Conservation (phyloP, 139 green algal species). For the Pseudopediastrum boryanum region DNA sequence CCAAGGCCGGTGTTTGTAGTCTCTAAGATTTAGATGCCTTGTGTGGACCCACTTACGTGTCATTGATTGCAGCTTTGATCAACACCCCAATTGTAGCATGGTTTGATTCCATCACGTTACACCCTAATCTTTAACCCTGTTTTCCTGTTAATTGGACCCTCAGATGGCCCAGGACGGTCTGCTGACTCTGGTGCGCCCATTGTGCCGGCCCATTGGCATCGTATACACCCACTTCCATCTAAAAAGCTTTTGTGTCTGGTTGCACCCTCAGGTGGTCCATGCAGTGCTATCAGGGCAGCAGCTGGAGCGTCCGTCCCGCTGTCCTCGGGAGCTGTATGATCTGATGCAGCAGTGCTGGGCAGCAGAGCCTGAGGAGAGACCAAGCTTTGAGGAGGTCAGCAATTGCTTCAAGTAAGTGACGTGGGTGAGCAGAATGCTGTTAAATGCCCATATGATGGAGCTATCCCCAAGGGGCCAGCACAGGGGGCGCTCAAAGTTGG, state of each 20-base stretch:
- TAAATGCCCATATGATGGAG: neutral
- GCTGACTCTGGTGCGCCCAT: neutral
- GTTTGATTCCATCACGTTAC: neutral
- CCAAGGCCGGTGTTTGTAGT: too few relatives aligned
- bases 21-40: neutral
- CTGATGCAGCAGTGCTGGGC: conserved; percentile 62
- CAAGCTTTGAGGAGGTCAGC: conserved; percentile 37
- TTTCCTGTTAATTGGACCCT: neutral
- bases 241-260: neutral
- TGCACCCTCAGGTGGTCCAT: conserved; percentile 36
- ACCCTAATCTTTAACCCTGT: neutral
- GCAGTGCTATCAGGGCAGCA: conserved; percentile 32
- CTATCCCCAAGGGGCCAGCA: too few relatives aligned
- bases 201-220: neutral
- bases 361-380: conserved; percentile 33
- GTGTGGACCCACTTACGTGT: neutral
- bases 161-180: neutral
- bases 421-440: neutral
- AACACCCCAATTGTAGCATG: neutral
- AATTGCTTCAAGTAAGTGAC: conserved; percentile 15
- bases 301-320: conserved; percentile 43
- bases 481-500: too few relatives aligned
- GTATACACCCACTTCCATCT: neutral
- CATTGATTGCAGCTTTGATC: neutral
- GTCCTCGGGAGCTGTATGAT: conserved; percentile 49